Evolutionary conservation across 768 basidiomycete species (phyloP).

Genomic region (Leucosporidium scottii): DNA sequence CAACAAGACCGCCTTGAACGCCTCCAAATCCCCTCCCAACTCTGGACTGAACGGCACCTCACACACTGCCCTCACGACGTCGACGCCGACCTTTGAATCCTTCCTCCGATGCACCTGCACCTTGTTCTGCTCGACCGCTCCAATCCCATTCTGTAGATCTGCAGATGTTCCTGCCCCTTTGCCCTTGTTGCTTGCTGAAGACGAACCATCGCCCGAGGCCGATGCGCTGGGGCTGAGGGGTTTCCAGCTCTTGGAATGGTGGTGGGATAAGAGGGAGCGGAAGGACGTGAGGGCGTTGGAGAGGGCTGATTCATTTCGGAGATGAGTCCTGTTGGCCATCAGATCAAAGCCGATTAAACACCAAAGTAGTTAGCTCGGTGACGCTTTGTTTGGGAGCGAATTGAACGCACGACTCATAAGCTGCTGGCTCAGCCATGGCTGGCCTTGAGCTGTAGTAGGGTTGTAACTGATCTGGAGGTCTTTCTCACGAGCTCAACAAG

Average conservation of each 20-base stretch:
- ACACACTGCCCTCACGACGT: constrained; percentile 18
- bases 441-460: neutral
- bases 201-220: constrained; percentile 37
- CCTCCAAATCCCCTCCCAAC: constrained; percentile 12
- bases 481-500: neutral
- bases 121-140: constrained; percentile 58
- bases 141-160: constrained; percentile 45
- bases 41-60: constrained; percentile 1
- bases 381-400: too few species aligned
- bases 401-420: too few species aligned
- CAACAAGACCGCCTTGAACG: constrained; percentile 70
- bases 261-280: constrained; percentile 65
- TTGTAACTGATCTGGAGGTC: neutral
- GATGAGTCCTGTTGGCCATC: neutral
- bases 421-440: neutral
- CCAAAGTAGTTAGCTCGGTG: neutral
- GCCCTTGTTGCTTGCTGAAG: constrained; percentile 41
- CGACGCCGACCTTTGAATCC: constrained; percentile 60
- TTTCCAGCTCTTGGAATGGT: constrained; percentile 70
- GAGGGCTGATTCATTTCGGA: neutral
- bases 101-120: constrained; percentile 70
- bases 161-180: constrained; percentile 54
- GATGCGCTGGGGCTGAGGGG: constrained; percentile 48
- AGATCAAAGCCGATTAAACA: neutral
- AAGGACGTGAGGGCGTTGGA: constrained; percentile 48